Base-by-base conservation (phyloP, 257 asterid genomes). In the Solanum appendiculatum region DNA sequence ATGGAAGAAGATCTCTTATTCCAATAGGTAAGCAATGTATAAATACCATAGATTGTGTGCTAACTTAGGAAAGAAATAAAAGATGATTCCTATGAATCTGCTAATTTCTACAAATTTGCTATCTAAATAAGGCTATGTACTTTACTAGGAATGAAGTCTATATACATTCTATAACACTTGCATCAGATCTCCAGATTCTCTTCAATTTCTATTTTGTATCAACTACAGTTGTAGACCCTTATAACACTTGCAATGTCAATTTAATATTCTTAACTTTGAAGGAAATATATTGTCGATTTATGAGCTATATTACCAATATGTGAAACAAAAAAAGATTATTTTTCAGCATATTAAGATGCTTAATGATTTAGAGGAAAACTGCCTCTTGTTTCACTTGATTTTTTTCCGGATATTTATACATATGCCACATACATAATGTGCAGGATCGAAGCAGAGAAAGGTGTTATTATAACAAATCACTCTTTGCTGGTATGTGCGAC, bases 361-460 rank as follows among this genome's bases (percentile, higher is more conserved):
- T 77, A 42, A 44, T 1, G 16, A 46, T 80, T 77, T 44, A 46
- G 40, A 27, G 40, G 66, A 80, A 16, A 80, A 27, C 27, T 46
- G 11, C 84, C 84, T 70, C 40, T 44, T 84, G 36, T 46, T 68
- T 58, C 81, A 29, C 37, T 80, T 72, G 87, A 69, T 70, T 58
- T 31, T 58, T 58, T 25, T 77, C 14, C 23, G 31, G 85, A 81
- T 56, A 69, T 68, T 21, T 74, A 56, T 73, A 58, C 31, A 51
- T 54, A 66, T 75, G 82, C 88, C 60, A 73, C 46, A 82, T 88
- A 87, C 87, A 70, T 91, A 77, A 51, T 92, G 89, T 85, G 87
- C 98, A 97, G 98, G 99, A 94, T 92, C 85, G 99, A 97, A 92
- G 92, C 98, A 86, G 99, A 97, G 92, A 97, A 95, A 93, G 99